Base-by-base conservation (phyloP, 2,329 filamentous ascomycete species). In the Talaromyces sp. region DNA sequence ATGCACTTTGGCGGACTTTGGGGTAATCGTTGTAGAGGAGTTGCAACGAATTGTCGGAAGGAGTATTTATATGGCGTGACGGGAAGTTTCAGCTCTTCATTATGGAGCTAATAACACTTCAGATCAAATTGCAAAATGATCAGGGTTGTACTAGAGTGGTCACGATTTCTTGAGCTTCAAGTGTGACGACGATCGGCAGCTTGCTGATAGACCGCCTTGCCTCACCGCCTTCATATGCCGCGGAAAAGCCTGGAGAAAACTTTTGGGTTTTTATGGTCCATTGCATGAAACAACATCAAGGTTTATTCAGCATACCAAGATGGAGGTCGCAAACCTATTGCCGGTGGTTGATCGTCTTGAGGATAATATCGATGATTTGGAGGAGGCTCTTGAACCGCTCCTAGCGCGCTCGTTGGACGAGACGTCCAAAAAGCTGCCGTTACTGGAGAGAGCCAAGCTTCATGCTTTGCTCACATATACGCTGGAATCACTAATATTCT, bases 361-460 rank as follows among this genome's bases (percentile, higher is more conserved):
- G 64, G 82, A 84, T 64, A 85, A 91, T 70, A 83, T 97, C 53
- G 89, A 95, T 74, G 83, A 87, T 57, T 81, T 97, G 48, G 85
- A 95, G 69, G 83, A 86, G 36, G 80, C 83, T 3, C 80, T 97
- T 28, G 76, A 83, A 62, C 91, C 93, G n/a, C 77, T 97, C 5
- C 76, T 96, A 25, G 78, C 80, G 36, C 80, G 81, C 52, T 73
- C 82, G 1, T 76, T 97, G 43, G 78, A 84, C 53, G 84, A 87
- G 40, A 83, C 84, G 58, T 85, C 90, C 5, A 86, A 85, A 57
- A 91, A 91, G 69, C 80, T 97, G 28, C 92, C 93, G 1, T 81
- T 97, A n/a, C 81, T 99, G 61, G 93, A 97, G 78, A 92, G 91
- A 77, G 91, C 94, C 7, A 97, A 97, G 76, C 85, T 97, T 60